Evolutionary conservation across 192 early-diverging fungal genomes (phyloP).

Genomic region (Allomyces arbusculus): DNA sequence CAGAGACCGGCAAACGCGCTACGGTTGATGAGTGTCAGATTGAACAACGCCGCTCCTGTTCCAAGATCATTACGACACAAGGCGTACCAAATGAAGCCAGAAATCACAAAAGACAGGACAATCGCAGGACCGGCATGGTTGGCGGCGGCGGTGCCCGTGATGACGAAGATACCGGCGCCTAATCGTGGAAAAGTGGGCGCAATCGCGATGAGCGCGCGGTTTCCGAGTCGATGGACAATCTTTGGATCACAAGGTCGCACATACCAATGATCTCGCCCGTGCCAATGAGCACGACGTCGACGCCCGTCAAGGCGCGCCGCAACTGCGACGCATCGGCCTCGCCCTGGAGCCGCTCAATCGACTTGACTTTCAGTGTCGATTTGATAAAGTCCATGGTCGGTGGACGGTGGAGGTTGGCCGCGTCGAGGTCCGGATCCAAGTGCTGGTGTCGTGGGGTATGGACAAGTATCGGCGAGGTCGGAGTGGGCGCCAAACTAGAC

Average conservation of each 20-base stretch:
- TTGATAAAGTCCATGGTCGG: too few species aligned
- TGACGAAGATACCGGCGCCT: neutral
- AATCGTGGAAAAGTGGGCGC: too few species aligned
- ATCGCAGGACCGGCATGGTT: conserved; percentile 65
- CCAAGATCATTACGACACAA: too few species aligned
- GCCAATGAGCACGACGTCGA: neutral
- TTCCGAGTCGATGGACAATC: neutral
- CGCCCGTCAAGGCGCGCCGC: neutral
- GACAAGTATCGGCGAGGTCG: too few species aligned
- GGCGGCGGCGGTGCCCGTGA: conserved; percentile 30
- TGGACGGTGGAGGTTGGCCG: too few species aligned
- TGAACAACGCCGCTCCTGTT: conserved; percentile 43
- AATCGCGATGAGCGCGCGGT: too few species aligned
- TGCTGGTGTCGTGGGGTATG: too few species aligned
- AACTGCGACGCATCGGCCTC: neutral
- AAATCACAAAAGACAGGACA: conserved; percentile 57
- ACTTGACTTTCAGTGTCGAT: neutral
- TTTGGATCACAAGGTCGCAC: neutral
- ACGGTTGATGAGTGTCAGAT: conserved; percentile 50
- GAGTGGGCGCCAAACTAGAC: too few species aligned
- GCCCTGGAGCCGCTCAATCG: neutral
- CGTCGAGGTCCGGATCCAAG: too few species aligned
- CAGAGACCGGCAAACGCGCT: conserved; percentile 45
- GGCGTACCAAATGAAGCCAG: conserved; percentile 29
- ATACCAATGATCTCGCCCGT: neutral